Conservation (phyloP, 192 early-diverging fungal species). For the Backusella liffmaniae region DNA sequence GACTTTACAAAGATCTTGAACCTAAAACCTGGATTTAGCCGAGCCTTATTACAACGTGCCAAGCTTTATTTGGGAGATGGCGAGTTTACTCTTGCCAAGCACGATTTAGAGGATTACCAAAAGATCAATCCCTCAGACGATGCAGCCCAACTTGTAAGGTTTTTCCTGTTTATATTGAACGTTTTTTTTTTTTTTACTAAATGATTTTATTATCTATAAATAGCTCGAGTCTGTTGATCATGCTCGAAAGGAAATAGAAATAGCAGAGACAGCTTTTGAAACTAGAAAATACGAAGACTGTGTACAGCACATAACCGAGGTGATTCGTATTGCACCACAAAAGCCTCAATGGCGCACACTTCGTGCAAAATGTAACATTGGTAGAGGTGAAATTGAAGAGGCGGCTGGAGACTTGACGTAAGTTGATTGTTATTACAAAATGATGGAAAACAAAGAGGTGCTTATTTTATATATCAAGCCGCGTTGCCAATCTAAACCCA, state of each 20-base stretch:
- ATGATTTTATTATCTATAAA: slow-evolving; percentile 9
- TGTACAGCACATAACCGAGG: slow-evolving; percentile 45
- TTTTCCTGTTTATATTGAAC: not conserved
- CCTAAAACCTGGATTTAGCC: slow-evolving; percentile 79
- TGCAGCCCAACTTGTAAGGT: slow-evolving; percentile 8
- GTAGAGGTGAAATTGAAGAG: slow-evolving; percentile 76
- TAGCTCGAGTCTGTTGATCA: slow-evolving; percentile 39
- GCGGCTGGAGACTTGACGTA: slow-evolving; percentile 77
- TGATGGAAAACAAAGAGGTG: not conserved
- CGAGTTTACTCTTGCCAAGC: slow-evolving; percentile 57
- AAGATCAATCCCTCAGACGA: not conserved
- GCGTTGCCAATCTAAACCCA: slow-evolving; percentile 70
- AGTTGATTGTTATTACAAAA: slow-evolving; percentile 9
- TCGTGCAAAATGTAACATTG: slow-evolving; percentile 74
- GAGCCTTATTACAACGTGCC: slow-evolving; percentile 74
- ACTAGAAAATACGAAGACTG: slow-evolving; percentile 55
- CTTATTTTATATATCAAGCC: slow-evolving; percentile 33
- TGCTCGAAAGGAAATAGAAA: slow-evolving; percentile 39
- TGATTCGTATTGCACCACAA: slow-evolving; percentile 57
- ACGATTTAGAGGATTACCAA: slow-evolving; percentile 54
- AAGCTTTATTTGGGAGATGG: slow-evolving; percentile 69
- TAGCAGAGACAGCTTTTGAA: slow-evolving; percentile 41
- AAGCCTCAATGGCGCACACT: slow-evolving; percentile 54
- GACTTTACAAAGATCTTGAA: slow-evolving; percentile 82
- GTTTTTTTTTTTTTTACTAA: not conserved